These are phyloP conservation scores for Seminavis robusta DNA, from an alignment of 108 stramenopile genomes.

Conservation along the genomic window DNA sequence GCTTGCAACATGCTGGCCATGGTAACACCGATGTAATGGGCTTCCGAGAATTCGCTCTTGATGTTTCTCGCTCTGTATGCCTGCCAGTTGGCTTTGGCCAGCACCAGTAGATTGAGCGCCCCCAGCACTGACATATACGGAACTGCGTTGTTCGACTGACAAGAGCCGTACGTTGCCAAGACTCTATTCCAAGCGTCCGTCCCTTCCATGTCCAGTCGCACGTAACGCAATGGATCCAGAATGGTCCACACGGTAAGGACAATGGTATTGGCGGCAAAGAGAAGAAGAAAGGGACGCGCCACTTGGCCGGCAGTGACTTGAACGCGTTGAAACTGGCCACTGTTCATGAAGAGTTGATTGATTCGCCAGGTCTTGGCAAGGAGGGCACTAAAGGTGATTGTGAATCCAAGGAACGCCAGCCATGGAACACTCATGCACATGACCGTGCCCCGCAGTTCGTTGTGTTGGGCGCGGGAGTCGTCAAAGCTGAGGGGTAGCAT, in stretches of 20 bases:
- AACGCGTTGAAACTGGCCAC: conserved; percentile 26
- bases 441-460: conserved; percentile 21
- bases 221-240: conserved; percentile 20
- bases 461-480: conserved; percentile 16
- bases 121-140: conserved; percentile 1
- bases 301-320: conserved; percentile 41
- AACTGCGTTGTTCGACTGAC: background rate
- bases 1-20: conserved; percentile 28
- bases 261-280: conserved; percentile 16
- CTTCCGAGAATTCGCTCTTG: conserved; percentile 28
- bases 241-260: conserved; percentile 32
- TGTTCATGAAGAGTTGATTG: conserved; percentile 28
- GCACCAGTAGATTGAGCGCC: conserved; percentile 13
- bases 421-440: conserved; percentile 19
- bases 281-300: conserved; percentile 17
- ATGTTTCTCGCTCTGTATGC: conserved; percentile 34
- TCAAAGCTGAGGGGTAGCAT: conserved; percentile 44
- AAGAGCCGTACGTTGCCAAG: conserved; percentile 12
- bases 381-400: conserved; percentile 42
- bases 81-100: conserved; percentile 31
- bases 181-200: conserved; percentile 15
- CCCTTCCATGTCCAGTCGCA: conserved; percentile 1
- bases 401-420: conserved; percentile 42
- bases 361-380: conserved; percentile 52
- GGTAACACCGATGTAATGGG: conserved; percentile 23